phyloP scores from a whole-genome alignment of 2,329 filamentous ascomycete species.

The Cladosporium sp. region DNA sequence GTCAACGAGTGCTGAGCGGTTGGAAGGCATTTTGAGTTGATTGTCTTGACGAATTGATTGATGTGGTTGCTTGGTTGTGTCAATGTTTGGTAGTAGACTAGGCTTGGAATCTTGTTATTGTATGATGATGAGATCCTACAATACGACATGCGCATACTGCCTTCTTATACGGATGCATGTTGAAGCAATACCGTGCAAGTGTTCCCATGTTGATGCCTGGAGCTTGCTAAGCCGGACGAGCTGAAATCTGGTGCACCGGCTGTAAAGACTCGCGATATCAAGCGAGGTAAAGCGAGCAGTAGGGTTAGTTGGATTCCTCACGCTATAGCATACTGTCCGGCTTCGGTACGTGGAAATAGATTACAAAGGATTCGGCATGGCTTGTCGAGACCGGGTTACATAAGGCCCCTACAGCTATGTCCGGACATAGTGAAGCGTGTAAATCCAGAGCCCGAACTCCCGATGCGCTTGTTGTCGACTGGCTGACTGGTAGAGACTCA shows the following conservation, averaged over 20 bases:
- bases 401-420: background rate
- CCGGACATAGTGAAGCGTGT: background rate
- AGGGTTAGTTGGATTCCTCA: background rate
- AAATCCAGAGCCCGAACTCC: background rate
- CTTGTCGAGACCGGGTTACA: background rate
- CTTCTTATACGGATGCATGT: background rate
- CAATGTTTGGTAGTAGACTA: background rate
- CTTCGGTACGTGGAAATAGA: background rate
- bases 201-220: background rate
- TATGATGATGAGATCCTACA: background rate
- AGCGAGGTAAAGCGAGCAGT: background rate
- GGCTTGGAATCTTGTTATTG: background rate
- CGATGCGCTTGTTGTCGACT: background rate
- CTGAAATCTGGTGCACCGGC: background rate
- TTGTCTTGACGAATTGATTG: background rate
- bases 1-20: constrained; percentile 21
- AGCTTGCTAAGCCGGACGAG: constrained; percentile 5
- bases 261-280: background rate
- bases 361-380: background rate
- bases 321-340: background rate
- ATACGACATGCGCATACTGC: background rate
- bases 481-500: background rate
- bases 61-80: background rate
- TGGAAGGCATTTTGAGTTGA: background rate
- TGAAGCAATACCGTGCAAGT: background rate